A percentile compares a stretch with the other conserved stretches of the same genome.
phyloP scores from a whole-genome alignment of 768 basidiomycete species.

The Kwoniella mangroviensis region DNA sequence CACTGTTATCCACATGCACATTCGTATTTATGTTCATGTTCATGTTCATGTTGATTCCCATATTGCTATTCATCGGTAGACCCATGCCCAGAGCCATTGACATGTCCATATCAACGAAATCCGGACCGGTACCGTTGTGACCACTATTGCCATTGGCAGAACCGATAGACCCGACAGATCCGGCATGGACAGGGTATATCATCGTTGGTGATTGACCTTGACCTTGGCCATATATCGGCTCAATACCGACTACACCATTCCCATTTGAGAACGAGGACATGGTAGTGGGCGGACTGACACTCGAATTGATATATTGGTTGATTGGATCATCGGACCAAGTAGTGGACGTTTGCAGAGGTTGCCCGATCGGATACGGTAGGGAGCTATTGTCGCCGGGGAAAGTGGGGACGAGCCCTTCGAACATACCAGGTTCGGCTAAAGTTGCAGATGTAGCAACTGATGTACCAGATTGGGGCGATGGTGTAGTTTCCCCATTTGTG shows the following conservation, averaged over 20 bases:
- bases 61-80: conserved; percentile 4
- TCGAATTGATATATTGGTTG: conserved; percentile 16
- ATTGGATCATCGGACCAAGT: conserved; percentile 25
- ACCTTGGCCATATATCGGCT: conserved; percentile 3
- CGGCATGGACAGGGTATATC: not conserved
- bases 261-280: conserved; percentile 5
- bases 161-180: not conserved
- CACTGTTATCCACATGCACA: too few relatives aligned
- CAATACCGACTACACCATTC: not conserved
- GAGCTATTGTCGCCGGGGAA: conserved; percentile 24
- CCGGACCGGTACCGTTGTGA: not conserved
- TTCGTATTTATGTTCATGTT: conserved; percentile 1
- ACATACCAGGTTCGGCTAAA: conserved; percentile 32
- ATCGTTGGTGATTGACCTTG: conserved; percentile 5
- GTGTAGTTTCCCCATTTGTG: conserved; percentile 12
- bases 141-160: not conserved
- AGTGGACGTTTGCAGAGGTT: conserved; percentile 10
- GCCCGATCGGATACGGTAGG: not conserved
- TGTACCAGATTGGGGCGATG: conserved; percentile 22
- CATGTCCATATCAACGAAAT: conserved; percentile 51
- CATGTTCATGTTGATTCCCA: conserved; percentile 24
- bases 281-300: conserved; percentile 7
- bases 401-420: conserved; percentile 36
- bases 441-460: conserved; percentile 33
- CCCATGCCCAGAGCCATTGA: conserved; percentile 40